Evolutionary conservation across 2,329 filamentous ascomycete species (phyloP), one percentile per base, ranked within the genome.

Genomic region (Achaetomium macrosporum): DNA sequence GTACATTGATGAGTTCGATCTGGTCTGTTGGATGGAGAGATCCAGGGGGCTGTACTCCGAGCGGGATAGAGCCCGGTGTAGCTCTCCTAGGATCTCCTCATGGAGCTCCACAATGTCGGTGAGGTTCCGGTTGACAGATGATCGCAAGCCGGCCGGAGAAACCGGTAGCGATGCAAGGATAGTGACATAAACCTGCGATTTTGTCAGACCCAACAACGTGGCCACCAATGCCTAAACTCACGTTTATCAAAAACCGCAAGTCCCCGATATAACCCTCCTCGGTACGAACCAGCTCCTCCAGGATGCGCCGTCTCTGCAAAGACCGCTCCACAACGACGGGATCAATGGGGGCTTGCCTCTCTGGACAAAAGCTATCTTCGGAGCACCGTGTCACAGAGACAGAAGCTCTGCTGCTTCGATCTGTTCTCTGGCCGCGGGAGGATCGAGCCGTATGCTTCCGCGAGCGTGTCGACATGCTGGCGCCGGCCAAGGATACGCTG

Each of bases 211-310:
- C 4, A 19, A 13, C 4, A n/a, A n/a, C 31, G 31, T 46, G 16
- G 8, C 16, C 35, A 17, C 10, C 36, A 5, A 16, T 6, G 20
- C 10, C 3, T 9, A 13, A 39, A 64, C 82, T 65, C 72, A 92
- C 91, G 70, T 95, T 90, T 66, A 87, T 86, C 54, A 97, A 74
- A 59, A 93, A 90, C 62, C 89, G 89, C 53, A 97, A 70, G 63
- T 96, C 92, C 15, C 85, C 82, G 61, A 97, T 84, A 66, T 97
- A 97, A 63, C 85, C 83, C 66, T 93, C 87, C 68, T 97, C 93
- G 0, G 91, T 95, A 52, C 73, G 79, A 56, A 96, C 82, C 47
- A 97, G 74, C 70, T 97, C 93, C 65, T 93, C 88, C 35, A 97
- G 71, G 37, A 95, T 83, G 57, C 85, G 83, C 13, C 89, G 82